Evolutionary conservation across 495 filamentous ascomycete genomes (phyloP).

Genomic region (Penicillium longicatenatum): DNA sequence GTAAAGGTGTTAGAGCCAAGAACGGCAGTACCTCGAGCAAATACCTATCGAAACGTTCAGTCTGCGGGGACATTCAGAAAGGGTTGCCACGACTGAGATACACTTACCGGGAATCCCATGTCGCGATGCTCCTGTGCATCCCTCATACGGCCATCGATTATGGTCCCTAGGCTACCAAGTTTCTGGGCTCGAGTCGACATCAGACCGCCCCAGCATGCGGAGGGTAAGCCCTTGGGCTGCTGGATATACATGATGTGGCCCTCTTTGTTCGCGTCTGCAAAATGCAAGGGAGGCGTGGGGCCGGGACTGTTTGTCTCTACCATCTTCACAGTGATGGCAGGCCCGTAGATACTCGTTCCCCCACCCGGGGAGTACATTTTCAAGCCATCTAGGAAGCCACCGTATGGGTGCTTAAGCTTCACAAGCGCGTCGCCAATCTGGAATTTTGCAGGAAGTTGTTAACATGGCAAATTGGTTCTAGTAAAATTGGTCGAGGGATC

Average conservation of each 20-base stretch:
- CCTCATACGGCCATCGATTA: conserved; percentile 20
- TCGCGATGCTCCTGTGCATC: conserved; percentile 18
- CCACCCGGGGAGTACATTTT: conserved; percentile 17
- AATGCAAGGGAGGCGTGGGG: conserved; percentile 19
- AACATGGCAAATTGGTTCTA: background rate
- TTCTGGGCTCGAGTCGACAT: conserved; percentile 22
- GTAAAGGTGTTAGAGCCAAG: conserved; percentile 24
- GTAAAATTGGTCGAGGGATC: background rate
- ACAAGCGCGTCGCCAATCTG: conserved; percentile 34
- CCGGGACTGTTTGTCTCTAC: conserved; percentile 27
- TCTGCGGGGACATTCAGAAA: background rate
- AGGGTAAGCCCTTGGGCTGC: conserved; percentile 22
- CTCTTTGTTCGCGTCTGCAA: conserved; percentile 21
- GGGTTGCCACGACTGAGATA: background rate
- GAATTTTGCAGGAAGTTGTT: conserved; percentile 1
- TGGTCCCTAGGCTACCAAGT: conserved; percentile 12
- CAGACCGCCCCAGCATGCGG: conserved; percentile 23
- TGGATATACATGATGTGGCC: conserved; percentile 27
- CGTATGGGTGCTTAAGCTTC: conserved; percentile 30
- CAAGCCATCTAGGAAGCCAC: conserved; percentile 28
- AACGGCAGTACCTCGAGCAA: conserved; percentile 17
- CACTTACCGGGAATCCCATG: conserved; percentile 18
- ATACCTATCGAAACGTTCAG: conserved; percentile 13
- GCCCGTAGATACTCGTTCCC: conserved; percentile 23
- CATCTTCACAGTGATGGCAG: conserved; percentile 32